Conservation (phyloP, 2,329 filamentous ascomycete genomes). For the Pseudonectria buxi region DNA sequence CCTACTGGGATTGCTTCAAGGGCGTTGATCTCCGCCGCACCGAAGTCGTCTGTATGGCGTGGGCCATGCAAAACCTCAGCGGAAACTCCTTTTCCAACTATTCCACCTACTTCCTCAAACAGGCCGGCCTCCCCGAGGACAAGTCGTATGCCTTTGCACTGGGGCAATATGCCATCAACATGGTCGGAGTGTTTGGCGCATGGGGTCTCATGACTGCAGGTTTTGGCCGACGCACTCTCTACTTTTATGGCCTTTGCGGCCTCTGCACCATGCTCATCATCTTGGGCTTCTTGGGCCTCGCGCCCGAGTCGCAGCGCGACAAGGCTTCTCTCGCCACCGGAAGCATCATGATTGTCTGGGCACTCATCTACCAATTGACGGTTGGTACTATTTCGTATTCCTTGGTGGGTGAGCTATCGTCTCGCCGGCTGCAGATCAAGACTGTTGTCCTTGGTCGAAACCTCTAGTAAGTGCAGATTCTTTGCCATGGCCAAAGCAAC, state of each 20-base stretch:
- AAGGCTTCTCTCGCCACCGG: constrained; percentile 37
- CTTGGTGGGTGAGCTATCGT: constrained; percentile 54
- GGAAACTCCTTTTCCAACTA: constrained; percentile 46
- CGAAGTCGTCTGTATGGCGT: constrained; percentile 39
- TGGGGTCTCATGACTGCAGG: constrained; percentile 34
- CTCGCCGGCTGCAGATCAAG: constrained; percentile 38
- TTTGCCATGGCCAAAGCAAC: too few species aligned
- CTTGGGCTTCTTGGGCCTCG: constrained; percentile 44
- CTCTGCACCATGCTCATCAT: constrained; percentile 36
- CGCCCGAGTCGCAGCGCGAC: constrained; percentile 27
- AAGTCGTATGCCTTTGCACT: constrained; percentile 33
- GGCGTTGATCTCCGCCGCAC: constrained; percentile 38
- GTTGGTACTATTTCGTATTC: constrained; percentile 66
- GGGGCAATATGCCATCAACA: constrained; percentile 37
- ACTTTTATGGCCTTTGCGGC: constrained; percentile 40
- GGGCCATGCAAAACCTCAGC: constrained; percentile 32
- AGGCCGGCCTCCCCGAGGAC: constrained; percentile 31
- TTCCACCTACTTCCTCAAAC: constrained; percentile 45
- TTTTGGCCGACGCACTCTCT: constrained; percentile 38
- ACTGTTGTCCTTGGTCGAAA: constrained; percentile 39
- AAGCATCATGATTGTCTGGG: constrained; percentile 37
- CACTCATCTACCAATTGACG: constrained; percentile 33
- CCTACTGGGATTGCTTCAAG: constrained; percentile 42
- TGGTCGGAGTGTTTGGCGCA: constrained; percentile 37
- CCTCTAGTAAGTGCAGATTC: constrained; percentile 25